Evolutionary conservation across 2,329 filamentous ascomycete genomes (phyloP).

Genomic region (Xylaria sp.): DNA sequence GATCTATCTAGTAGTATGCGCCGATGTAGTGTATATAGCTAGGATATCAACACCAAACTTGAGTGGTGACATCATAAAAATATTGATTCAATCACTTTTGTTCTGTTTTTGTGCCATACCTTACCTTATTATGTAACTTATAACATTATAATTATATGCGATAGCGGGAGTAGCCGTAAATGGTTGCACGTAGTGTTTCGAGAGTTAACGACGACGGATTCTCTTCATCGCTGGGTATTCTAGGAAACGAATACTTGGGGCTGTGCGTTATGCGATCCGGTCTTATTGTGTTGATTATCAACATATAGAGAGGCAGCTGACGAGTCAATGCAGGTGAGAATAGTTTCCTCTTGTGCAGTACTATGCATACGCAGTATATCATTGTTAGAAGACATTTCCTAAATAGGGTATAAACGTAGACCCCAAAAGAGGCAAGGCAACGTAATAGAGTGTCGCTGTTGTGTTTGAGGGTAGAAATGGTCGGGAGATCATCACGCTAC

Average conservation of each 20-base stretch:
- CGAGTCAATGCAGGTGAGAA: background rate
- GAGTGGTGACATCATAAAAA: background rate
- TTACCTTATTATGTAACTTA: background rate
- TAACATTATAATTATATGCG: background rate
- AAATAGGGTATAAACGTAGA: background rate
- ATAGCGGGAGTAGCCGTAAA: too few species aligned
- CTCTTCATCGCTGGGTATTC: too few species aligned
- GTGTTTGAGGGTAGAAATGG: background rate
- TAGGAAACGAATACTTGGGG: too few species aligned
- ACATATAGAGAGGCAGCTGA: background rate
- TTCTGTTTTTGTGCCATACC: background rate
- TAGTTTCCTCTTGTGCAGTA: too few species aligned
- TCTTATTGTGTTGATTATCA: background rate
- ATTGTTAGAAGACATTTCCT: too few species aligned
- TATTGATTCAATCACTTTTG: background rate
- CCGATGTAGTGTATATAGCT: too few species aligned
- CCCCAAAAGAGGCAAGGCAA: background rate
- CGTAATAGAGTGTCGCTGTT: slow-evolving; percentile 3
- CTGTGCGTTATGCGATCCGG: too few species aligned
- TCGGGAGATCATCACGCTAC: slow-evolving; percentile 5
- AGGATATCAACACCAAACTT: background rate
- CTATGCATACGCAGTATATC: too few species aligned
- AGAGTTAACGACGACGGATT: too few species aligned
- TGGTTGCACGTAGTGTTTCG: too few species aligned
- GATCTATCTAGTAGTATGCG: background rate